Percentiles rank a stretch among this genome's conserved stretches.
phyloP scores from a whole-genome alignment of 768 basidiomycete species.

The Cubamyces sp. region DNA sequence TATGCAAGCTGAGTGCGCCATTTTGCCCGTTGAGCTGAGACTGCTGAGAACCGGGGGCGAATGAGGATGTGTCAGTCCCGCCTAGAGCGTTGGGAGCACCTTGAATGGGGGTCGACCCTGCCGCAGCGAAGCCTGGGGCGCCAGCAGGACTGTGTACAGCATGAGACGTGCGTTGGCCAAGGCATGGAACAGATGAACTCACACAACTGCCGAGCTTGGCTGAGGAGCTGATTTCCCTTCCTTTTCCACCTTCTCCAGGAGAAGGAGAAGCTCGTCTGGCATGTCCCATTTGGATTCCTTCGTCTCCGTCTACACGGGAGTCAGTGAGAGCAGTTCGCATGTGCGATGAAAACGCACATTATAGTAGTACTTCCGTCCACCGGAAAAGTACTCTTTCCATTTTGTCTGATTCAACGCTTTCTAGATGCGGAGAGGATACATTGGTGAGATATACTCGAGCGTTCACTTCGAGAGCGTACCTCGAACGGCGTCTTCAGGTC shows the following conservation, averaged over 20 bases:
- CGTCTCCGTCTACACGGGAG: slow-evolving; percentile 62
- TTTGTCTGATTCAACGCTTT: slow-evolving; percentile 86
- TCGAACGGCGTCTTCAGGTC: slow-evolving; percentile 93
- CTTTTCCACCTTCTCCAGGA: slow-evolving; percentile 85
- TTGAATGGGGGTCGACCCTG: slow-evolving; percentile 40
- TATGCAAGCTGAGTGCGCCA: slow-evolving; percentile 54
- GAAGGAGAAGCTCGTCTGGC: slow-evolving; percentile 87
- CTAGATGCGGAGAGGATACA: slow-evolving; percentile 41
- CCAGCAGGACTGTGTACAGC: slow-evolving; percentile 17
- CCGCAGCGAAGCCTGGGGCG: slow-evolving; percentile 21
- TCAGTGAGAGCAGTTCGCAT: neutral
- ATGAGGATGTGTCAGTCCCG: slow-evolving; percentile 55
- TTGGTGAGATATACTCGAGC: neutral
- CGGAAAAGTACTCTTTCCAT: slow-evolving; percentile 97
- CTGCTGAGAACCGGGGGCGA: slow-evolving; percentile 40
- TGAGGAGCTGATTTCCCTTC: slow-evolving; percentile 53
- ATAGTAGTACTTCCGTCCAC: slow-evolving; percentile 90
- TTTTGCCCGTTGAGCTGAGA: slow-evolving; percentile 47
- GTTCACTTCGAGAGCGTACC: slow-evolving; percentile 45
- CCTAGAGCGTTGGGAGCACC: slow-evolving; percentile 58
- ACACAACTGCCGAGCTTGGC: slow-evolving; percentile 37
- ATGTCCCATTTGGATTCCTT: slow-evolving; percentile 99
- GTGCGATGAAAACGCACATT: slow-evolving; percentile 53
- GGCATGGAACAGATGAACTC: neutral
- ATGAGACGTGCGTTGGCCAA: neutral